Evolutionary conservation across 2,329 filamentous ascomycete species (phyloP).

Genomic region (Aaosphaeria arxii): DNA sequence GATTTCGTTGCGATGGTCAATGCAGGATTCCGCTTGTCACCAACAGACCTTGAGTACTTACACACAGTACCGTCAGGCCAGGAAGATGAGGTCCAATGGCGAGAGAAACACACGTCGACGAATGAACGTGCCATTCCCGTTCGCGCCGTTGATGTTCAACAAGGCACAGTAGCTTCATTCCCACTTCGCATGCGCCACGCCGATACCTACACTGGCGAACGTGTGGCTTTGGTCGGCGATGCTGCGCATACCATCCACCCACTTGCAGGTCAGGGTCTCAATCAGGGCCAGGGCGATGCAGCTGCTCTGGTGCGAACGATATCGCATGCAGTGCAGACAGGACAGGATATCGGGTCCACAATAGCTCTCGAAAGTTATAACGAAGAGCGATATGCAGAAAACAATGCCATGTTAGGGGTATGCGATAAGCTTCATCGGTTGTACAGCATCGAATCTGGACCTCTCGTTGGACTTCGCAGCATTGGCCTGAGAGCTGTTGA

Average conservation of each 20-base stretch:
- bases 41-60: conserved; percentile 80
- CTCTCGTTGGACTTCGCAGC: conserved; percentile 75
- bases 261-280: conserved; percentile 89
- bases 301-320: conserved; percentile 74
- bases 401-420: conserved; percentile 72
- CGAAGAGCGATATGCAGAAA: conserved; percentile 75
- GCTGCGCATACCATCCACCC: conserved; percentile 95
- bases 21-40: conserved; percentile 79
- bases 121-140: conserved; percentile 57
- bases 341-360: conserved; percentile 79
- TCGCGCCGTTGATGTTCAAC: conserved; percentile 67
- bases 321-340: conserved; percentile 72
- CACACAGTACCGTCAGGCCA: conserved; percentile 56
- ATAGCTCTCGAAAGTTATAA: conserved; percentile 81
- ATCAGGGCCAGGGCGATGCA: conserved; percentile 88
- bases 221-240: conserved; percentile 89
- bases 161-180: conserved; percentile 81
- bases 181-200: conserved; percentile 89
- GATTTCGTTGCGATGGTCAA: conserved; percentile 90
- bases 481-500: conserved; percentile 75
- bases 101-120: conserved; percentile 65
- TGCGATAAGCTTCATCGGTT: conserved; percentile 91
- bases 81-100: conserved; percentile 82
- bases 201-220: conserved; percentile 86
- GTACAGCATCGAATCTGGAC: conserved; percentile 77